phyloP scores from a whole-genome alignment of 2,329 filamentous ascomycete genomes.

The Sphaerulina vaccinii region DNA sequence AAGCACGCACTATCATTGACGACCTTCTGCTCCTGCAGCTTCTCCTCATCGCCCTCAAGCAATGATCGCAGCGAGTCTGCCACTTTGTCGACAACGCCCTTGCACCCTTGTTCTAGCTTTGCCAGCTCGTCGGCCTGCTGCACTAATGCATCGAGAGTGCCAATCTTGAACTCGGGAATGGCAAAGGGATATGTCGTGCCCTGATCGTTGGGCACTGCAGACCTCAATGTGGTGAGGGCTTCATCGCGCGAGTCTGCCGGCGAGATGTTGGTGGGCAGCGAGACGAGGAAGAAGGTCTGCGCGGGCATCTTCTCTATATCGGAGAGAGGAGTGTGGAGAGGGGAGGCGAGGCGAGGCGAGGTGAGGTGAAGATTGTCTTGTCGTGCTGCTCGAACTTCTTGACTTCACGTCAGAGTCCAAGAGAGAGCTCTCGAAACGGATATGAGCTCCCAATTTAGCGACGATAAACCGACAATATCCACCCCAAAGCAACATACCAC shows the following conservation, averaged over 20 bases:
- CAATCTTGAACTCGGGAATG: constrained; percentile 96
- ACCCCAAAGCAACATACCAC: not conserved
- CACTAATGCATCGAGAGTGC: constrained; percentile 89
- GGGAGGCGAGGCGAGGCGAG: no score
- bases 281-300: constrained; percentile 79
- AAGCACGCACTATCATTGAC: constrained; percentile 82
- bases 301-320: constrained; percentile 36
- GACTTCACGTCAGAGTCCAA: not conserved
- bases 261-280: constrained; percentile 82
- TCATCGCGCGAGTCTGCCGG: constrained; percentile 77
- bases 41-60: constrained; percentile 79
- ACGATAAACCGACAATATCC: not conserved
- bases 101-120: constrained; percentile 79
- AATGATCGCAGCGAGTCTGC: constrained; percentile 79
- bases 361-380: not conserved
- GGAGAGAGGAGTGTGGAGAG: constrained; percentile 6
- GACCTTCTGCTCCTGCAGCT: constrained; percentile 81
- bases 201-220: constrained; percentile 71
- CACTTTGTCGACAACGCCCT: constrained; percentile 82
- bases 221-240: constrained; percentile 71
- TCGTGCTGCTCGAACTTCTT: not conserved
- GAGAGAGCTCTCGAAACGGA: not conserved
- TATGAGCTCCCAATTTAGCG: not conserved
- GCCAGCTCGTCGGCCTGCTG: constrained; percentile 93
- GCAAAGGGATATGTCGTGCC: constrained; percentile 74